Percentiles rank a stretch among this genome's conserved stretches.
phyloP scores from a whole-genome alignment of 176 grass and related monocot species.

The Ensete glaucum region DNA sequence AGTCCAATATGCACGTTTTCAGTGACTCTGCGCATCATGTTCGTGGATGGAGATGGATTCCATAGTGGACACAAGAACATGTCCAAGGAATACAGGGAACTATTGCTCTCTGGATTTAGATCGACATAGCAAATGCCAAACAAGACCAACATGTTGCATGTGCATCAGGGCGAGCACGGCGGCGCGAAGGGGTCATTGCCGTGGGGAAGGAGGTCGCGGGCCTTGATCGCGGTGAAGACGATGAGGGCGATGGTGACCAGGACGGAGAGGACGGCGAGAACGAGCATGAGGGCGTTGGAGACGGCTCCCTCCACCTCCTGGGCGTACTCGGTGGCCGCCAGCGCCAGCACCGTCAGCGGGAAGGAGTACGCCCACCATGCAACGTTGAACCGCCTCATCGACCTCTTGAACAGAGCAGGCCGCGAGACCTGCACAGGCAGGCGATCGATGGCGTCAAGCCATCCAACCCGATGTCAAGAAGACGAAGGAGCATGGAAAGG shows the following conservation, averaged over 20 bases:
- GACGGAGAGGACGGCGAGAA: conserved; percentile 8
- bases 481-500: too few relatives aligned
- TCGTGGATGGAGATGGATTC: too few relatives aligned
- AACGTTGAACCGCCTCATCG: conserved; percentile 40
- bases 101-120: too few relatives aligned
- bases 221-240: background rate
- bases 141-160: too few relatives aligned
- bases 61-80: too few relatives aligned
- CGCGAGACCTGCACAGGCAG: conserved; percentile 24
- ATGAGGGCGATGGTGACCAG: conserved; percentile 8
- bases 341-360: conserved; percentile 50
- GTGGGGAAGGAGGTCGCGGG: background rate
- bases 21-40: too few relatives aligned
- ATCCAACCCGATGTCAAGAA: too few relatives aligned
- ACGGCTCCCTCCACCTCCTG: conserved; percentile 26
- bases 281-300: conserved; percentile 8
- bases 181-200: conserved; percentile 6
- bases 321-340: conserved; percentile 48
- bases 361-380: conserved; percentile 92
- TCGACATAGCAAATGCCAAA: too few relatives aligned
- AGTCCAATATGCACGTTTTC: too few relatives aligned
- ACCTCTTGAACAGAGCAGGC: conserved; percentile 38
- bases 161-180: background rate
- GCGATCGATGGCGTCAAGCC: too few relatives aligned
- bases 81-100: too few relatives aligned